phyloP scores from a whole-genome alignment of 495 filamentous ascomycete species.

The Penicillium roqueforti region DNA sequence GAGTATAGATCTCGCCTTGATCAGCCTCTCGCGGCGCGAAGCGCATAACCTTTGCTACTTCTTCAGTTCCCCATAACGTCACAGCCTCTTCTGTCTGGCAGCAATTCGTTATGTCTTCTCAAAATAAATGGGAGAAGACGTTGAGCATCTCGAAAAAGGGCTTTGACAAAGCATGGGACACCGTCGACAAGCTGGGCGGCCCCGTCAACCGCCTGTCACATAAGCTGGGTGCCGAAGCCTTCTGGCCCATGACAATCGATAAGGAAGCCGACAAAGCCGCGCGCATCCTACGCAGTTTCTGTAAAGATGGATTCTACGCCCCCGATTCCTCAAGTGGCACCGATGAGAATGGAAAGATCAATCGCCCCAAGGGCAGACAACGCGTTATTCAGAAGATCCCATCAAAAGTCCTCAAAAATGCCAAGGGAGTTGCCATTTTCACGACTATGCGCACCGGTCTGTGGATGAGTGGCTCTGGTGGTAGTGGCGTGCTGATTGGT shows the following conservation, averaged over 20 bases:
- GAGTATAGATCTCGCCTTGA: conserved; percentile 14
- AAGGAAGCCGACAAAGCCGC: conserved; percentile 82
- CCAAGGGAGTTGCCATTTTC: conserved; percentile 85
- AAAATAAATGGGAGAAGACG: conserved; percentile 37
- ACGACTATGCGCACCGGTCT: conserved; percentile 90
- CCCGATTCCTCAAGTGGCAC: conserved; percentile 30
- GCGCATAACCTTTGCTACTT: not conserved
- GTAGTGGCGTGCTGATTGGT: conserved; percentile 73
- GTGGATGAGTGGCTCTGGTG: conserved; percentile 82
- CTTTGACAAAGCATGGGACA: conserved; percentile 52
- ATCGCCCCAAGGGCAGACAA: conserved; percentile 61
- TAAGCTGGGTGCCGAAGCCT: conserved; percentile 69
- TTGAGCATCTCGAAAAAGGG: conserved; percentile 48
- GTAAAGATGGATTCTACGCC: conserved; percentile 65
- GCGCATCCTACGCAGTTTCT: conserved; percentile 74
- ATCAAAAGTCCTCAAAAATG: conserved; percentile 71
- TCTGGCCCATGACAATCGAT: conserved; percentile 77
- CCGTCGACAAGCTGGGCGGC: conserved; percentile 52
- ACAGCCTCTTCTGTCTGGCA: not conserved
- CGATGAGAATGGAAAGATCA: conserved; percentile 38
- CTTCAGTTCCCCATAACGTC: not conserved
- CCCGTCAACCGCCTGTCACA: conserved; percentile 75
- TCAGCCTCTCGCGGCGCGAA: not conserved
- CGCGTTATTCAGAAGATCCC: conserved; percentile 80
- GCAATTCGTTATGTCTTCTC: conserved; percentile 28